Evolutionary conservation across 164 flowering plant genomes (phyloP).

Genomic region (Piper longum): DNA sequence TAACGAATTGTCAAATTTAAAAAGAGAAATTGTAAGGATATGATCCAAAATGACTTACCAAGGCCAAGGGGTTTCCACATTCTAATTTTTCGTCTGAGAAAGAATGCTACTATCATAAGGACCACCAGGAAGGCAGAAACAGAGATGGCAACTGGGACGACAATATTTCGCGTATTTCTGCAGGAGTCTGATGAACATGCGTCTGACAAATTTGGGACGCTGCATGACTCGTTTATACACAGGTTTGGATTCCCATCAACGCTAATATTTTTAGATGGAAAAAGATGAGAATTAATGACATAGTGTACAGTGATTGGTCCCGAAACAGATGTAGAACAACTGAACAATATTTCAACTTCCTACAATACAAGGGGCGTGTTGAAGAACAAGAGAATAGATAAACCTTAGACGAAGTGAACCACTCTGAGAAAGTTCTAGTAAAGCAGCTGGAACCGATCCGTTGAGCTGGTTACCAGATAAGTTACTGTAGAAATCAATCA

Average conservation of each 20-base stretch:
- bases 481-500: neutral
- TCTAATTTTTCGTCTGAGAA: neutral
- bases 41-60: too few relatives aligned
- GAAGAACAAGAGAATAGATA: neutral
- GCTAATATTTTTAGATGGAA: neutral
- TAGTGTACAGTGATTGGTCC: neutral
- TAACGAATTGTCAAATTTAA: too few relatives aligned
- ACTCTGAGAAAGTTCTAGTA: neutral
- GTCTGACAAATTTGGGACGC: neutral
- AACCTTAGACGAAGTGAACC: slow-evolving; percentile 2
- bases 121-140: neutral
- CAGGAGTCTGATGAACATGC: neutral
- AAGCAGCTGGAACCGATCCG: neutral
- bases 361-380: neutral
- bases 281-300: too few relatives aligned
- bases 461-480: slow-evolving; percentile 1
- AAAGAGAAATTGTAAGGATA: too few relatives aligned
- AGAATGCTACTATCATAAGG: neutral
- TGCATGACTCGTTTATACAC: neutral
- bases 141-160: neutral
- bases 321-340: neutral
- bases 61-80: neutral
- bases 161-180: neutral
- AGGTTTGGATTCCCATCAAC: neutral
- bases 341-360: neutral